Evolutionary conservation across 2,329 filamentous ascomycete genomes (phyloP).

Genomic region (Xylaria sp.): DNA sequence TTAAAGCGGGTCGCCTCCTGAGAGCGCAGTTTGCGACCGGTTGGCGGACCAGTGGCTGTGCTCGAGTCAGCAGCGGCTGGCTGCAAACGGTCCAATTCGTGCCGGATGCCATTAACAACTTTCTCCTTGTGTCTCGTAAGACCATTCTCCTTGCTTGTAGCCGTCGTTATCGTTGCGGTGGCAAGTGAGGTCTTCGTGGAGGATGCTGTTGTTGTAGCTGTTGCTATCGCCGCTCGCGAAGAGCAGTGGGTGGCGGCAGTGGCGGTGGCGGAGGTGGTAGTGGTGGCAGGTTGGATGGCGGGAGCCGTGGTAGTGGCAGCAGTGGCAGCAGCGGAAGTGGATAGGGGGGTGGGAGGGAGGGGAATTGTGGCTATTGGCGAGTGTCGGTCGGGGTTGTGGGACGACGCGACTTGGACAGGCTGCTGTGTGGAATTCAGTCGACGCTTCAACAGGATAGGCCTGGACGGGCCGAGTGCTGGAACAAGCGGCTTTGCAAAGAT

Average conservation of each 20-base stretch:
- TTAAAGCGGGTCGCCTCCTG: slow-evolving; percentile 82
- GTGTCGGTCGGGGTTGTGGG: slow-evolving; percentile 19
- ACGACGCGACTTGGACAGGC: slow-evolving; percentile 23
- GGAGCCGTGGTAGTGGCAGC: slow-evolving; percentile 12
- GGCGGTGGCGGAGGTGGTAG: slow-evolving; percentile 23
- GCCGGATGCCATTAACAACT: slow-evolving; percentile 55
- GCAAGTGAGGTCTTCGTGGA: not conserved
- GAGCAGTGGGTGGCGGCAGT: slow-evolving; percentile 9
- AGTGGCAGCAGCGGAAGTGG: slow-evolving; percentile 15
- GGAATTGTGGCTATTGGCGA: slow-evolving; percentile 21
- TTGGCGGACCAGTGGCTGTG: slow-evolving; percentile 49
- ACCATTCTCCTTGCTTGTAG: slow-evolving; percentile 23
- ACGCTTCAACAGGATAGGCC: slow-evolving; percentile 26
- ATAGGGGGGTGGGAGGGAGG: slow-evolving; percentile 20
- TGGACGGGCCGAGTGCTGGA: slow-evolving; percentile 24
- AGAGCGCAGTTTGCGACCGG: slow-evolving; percentile 72
- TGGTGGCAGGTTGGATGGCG: slow-evolving; percentile 19
- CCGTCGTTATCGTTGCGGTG: slow-evolving; percentile 24
- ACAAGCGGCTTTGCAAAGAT: slow-evolving; percentile 37
- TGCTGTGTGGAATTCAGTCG: slow-evolving; percentile 18
- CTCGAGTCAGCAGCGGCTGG: slow-evolving; percentile 40
- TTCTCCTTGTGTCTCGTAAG: slow-evolving; percentile 52
- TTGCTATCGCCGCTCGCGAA: not conserved
- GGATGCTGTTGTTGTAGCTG: not conserved
- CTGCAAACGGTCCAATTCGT: slow-evolving; percentile 55